Percentiles rank a stretch among this genome's conserved stretches.
Evolutionary conservation across 805 yeast genomes (phyloP).

Genomic region (Nakazawaea ambrosiae): DNA sequence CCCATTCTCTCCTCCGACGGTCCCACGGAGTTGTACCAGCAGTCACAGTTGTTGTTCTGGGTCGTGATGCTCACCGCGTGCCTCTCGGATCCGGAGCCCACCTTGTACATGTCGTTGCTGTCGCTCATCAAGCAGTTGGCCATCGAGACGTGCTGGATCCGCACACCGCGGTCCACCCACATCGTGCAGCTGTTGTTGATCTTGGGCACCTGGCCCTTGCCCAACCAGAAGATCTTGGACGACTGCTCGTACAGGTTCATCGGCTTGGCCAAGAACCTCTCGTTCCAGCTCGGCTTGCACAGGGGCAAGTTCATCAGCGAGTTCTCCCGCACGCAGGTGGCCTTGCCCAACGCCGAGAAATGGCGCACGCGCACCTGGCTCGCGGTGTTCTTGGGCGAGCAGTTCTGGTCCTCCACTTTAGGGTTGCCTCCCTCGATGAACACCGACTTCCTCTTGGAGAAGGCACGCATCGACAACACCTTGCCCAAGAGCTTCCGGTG

Average conservation of each 20-base stretch:
- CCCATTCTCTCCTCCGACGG: constrained; percentile 70
- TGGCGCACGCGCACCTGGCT: constrained; percentile 95
- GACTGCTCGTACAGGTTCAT: constrained; percentile 87
- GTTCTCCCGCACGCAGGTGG: constrained; percentile 83
- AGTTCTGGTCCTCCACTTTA: constrained; percentile 80
- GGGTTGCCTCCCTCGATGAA: constrained; percentile 86
- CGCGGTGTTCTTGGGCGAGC: constrained; percentile 81
- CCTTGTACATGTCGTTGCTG: constrained; percentile 67
- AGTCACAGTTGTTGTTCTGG: constrained; percentile 86
- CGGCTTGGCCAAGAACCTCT: constrained; percentile 78
- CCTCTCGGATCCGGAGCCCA: constrained; percentile 80
- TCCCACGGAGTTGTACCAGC: constrained; percentile 73
- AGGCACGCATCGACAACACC: constrained; percentile 58
- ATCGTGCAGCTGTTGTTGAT: constrained; percentile 85
- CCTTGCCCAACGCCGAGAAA: constrained; percentile 82
- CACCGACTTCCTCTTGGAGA: constrained; percentile 76
- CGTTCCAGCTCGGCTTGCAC: constrained; percentile 83
- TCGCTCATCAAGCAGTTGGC: constrained; percentile 79
- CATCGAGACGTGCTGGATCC: constrained; percentile 86
- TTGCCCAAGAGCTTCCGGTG: constrained; percentile 70
- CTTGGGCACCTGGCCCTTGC: constrained; percentile 87
- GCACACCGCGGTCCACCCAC: constrained; percentile 91
- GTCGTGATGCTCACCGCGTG: constrained; percentile 83
- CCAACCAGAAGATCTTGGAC: constrained; percentile 86
- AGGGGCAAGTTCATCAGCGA: constrained; percentile 88